Evolutionary conservation across 805 yeast genomes (phyloP), one percentile per base, ranked within the genome.

Genomic region (Yarrowia sp.): DNA sequence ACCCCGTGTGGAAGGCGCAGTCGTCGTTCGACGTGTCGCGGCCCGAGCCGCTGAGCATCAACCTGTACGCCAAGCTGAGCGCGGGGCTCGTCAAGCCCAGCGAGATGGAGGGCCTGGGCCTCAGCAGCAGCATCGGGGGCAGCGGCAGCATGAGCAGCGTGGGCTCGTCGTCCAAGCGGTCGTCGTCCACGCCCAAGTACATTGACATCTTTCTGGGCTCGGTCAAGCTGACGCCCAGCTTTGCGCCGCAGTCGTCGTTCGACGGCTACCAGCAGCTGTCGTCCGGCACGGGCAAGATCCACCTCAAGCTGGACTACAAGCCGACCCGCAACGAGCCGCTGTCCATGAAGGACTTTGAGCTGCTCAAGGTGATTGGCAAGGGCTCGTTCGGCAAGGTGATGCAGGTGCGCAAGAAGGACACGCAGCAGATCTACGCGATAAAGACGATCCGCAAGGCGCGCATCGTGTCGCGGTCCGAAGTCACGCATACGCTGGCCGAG

Each of bases 361-460:
- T 94, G 59, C 80, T 94, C 67, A 94, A 94, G 74, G 99, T 94
- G 21, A 90, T 94, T 62, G 99, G 99, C 35, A 94, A 94, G 73
- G 99, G 99, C 7, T 91, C 97, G 9, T 94, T 94, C 73, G 99
- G 99, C 59, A 94, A 94, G 75, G 99, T 94, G 61, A 94, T 94
- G 98, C 99, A 94, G 75, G 99, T 94, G 41, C 85, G 91, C 66
- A 94, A 94, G 76, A 90, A 89, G 68, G 99, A 94, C 74, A 94
- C 99, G 2, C 87, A 87, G 66, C 96, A 93, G 72, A 86, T 94
- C 22, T 94, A 94, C 73, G 99, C 99, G 1, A 78, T 94, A 71
- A 94, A 94, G 74, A 91, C 97, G 0, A 84, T 94, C 65, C 81
- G 98, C 68, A 94, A 94, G 73, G 90, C 96, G 18, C 97, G 94